Percentiles rank a stretch among this genome's conserved stretches.
These are phyloP conservation scores for Cerrena zonata DNA, from an alignment of 1,284 basidiomycete species.

Conservation along the genomic window DNA sequence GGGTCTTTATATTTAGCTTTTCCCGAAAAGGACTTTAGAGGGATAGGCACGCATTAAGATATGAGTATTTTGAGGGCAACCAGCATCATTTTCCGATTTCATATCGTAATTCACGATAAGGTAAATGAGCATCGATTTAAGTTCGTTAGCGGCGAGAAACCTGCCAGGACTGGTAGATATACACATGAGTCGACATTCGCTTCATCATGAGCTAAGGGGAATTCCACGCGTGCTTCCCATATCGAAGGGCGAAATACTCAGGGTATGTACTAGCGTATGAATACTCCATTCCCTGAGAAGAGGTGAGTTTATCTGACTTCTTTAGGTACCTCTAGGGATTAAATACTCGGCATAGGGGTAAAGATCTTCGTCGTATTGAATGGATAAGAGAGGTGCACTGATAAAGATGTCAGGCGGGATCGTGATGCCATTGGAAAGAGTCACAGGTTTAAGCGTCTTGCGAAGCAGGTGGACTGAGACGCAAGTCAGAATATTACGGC, in stretches of 20 bases:
- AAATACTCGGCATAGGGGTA: conserved; percentile 8
- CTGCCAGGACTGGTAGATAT: conserved; percentile 28
- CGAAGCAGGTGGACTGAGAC: conserved; percentile 1
- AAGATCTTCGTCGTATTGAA: conserved; percentile 6
- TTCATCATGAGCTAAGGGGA: not conserved
- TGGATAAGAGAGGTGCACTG: not conserved
- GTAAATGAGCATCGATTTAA: conserved; percentile 39
- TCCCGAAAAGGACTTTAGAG: conserved; percentile 17
- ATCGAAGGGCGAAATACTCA: conserved; percentile 23
- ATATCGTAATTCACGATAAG: conserved; percentile 38
- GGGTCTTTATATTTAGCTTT: conserved; percentile 10
- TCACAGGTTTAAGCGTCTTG: not conserved
- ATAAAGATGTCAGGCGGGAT: conserved; percentile 5
- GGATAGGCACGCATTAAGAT: conserved; percentile 10
- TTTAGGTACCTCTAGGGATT: conserved; percentile 5
- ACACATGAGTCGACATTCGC: not conserved
- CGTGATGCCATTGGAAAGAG: conserved; percentile 8
- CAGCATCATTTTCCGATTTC: conserved; percentile 27
- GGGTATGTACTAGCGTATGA: conserved; percentile 16
- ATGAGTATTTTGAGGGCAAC: conserved; percentile 17
- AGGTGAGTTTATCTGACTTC: not conserved
- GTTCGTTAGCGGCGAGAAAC: conserved; percentile 37
- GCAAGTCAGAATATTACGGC: not conserved
- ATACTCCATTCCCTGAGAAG: conserved; percentile 12
- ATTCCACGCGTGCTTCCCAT: conserved; percentile 23